These are phyloP conservation scores for Neospora caninum DNA, from an alignment of 169 alveolate species.

Conservation along the genomic window DNA sequence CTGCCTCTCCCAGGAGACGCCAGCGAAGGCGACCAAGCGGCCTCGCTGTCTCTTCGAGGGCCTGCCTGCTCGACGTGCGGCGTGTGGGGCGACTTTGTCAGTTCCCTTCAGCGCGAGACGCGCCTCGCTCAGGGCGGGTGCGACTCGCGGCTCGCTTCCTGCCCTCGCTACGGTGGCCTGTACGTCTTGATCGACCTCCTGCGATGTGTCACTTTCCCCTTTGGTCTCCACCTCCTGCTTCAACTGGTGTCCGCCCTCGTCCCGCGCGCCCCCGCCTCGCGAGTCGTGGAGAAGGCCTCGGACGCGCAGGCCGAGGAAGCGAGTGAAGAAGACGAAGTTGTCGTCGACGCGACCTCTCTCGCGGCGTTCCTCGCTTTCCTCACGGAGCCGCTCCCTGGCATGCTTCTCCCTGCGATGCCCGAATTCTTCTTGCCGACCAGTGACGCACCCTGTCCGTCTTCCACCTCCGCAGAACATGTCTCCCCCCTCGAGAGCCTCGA, in stretches of 20 bases:
- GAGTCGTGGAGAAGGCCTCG: neutral
- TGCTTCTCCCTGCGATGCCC: conserved; percentile 50
- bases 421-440: conserved; percentile 25
- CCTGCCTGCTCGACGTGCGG: neutral
- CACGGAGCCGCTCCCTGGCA: conserved; percentile 39
- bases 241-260: conserved; percentile 59
- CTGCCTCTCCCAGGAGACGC: neutral
- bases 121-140: neutral
- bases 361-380: conserved; percentile 47
- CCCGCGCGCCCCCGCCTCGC: conserved; percentile 42
- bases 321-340: conserved; percentile 33
- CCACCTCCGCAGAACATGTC: neutral
- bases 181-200: neutral
- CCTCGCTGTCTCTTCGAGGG: neutral
- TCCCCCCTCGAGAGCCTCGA: neutral
- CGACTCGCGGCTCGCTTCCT: neutral
- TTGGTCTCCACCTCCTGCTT: conserved; percentile 54
- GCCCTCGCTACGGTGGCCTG: conserved; percentile 24
- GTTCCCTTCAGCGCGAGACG: neutral
- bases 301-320: conserved; percentile 8
- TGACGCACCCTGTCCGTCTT: neutral
- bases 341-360: conserved; percentile 37
- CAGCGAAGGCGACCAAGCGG: neutral
- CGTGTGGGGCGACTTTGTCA: neutral
- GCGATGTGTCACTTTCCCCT: conserved; percentile 29